A percentile compares a stretch with the other conserved stretches of the same genome.
Conservation (phyloP, 2,329 filamentous ascomycete genomes). For the Chrysosphaeria jannelii region DNA sequence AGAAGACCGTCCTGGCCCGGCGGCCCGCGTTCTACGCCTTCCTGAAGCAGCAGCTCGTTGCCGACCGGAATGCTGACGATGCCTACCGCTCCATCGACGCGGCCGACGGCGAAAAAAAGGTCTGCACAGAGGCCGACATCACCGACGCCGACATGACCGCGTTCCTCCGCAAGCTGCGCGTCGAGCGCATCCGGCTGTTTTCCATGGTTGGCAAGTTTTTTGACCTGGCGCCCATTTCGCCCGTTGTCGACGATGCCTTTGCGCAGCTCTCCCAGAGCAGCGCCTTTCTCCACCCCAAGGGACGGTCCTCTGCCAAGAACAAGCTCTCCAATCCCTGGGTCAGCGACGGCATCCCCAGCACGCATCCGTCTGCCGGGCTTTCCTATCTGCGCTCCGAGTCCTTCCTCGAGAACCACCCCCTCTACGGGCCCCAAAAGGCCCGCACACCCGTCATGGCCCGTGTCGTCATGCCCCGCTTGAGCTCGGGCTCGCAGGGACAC, state of each 20-base stretch:
- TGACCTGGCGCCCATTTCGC: slow-evolving; percentile 24
- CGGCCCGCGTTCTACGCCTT: slow-evolving; percentile 23
- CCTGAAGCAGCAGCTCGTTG: slow-evolving; percentile 18
- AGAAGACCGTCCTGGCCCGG: slow-evolving; percentile 19
- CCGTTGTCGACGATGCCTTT: slow-evolving; percentile 3
- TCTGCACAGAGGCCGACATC: slow-evolving; percentile 13
- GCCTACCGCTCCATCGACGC: slow-evolving; percentile 5
- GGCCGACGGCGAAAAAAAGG: slow-evolving; percentile 3
- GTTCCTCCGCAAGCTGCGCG: slow-evolving; percentile 21
- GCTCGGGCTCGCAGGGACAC: slow-evolving; percentile 5
- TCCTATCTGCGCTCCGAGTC: slow-evolving; percentile 26
- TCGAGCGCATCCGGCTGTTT: slow-evolving; percentile 19
- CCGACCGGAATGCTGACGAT: slow-evolving; percentile 12
- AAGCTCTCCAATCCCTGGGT: slow-evolving; percentile 14
- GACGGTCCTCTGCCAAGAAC: slow-evolving; percentile 4
- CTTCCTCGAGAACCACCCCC: slow-evolving; percentile 26
- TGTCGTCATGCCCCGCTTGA: slow-evolving; percentile 15
- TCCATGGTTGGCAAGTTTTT: slow-evolving; percentile 26
- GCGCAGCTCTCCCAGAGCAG: slow-evolving; percentile 1
- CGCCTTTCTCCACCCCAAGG: neutral
- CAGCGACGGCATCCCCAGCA: slow-evolving; percentile 22
- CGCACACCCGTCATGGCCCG: slow-evolving; percentile 19
- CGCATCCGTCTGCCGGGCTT: slow-evolving; percentile 29
- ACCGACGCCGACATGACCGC: slow-evolving; percentile 19
- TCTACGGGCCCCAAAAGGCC: slow-evolving; percentile 25